Conservation (phyloP, 73 alveolate species). For the Tetrahymena thermophila region DNA sequence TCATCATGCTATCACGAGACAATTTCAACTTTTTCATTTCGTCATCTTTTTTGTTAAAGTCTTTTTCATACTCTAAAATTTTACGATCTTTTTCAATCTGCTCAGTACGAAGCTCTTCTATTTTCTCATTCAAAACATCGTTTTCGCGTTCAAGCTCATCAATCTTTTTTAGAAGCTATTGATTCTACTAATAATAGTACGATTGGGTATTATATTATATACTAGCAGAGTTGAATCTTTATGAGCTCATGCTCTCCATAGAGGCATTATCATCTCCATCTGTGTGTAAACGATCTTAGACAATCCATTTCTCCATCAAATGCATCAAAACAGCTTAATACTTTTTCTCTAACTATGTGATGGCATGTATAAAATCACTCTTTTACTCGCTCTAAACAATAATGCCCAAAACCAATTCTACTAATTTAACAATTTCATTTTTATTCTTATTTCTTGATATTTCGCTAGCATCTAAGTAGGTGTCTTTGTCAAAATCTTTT, state of each 20-base stretch:
- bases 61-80: background rate
- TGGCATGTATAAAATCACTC: background rate
- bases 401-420: background rate
- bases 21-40: background rate
- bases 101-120: background rate
- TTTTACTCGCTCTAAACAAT: background rate
- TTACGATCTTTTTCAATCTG: background rate
- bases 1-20: background rate
- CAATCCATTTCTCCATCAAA: background rate
- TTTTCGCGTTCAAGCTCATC: background rate
- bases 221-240: background rate
- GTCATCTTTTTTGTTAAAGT: background rate
- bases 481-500: background rate
- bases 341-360: background rate
- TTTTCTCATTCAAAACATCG: background rate
- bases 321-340: background rate
- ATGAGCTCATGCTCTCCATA: background rate
- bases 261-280: background rate
- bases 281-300: background rate
- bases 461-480: background rate
- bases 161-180: background rate
- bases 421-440: background rate
- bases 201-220: background rate
- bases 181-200: background rate
- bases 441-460: background rate